Evolutionary conservation across 140 eudicot genomes (phyloP), one percentile per base, ranked within the genome.

Genomic region (Bidens hawaiensis): DNA sequence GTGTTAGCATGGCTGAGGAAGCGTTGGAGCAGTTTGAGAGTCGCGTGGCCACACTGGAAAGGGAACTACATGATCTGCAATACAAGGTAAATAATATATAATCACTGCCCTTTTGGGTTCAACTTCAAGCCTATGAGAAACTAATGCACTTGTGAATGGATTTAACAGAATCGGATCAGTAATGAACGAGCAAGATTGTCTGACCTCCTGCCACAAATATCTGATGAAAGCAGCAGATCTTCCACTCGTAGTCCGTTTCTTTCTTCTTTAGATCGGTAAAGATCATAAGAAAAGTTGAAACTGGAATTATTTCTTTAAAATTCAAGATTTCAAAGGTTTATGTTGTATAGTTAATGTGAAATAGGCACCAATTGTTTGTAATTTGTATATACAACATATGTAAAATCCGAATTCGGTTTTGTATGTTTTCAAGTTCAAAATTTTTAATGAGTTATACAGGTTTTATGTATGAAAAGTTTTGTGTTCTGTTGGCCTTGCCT

Each of bases 241-340:
- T 73, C 82, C n/a, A n/a, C n/a, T n/a, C n/a, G n/a, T n/a, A n/a
- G n/a, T 60, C 73, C 94, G 49, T 88, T 74, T 88, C 75, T 82
- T 67, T 76, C 88, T 21, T 66, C 68, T 24, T 67, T 87, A 13
- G 95, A 91, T 78, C 73, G 95, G 66, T 91, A 76, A 82, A 69
- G 47, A 33, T 51, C 34, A 0, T 26, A 18, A 18, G 45, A 59
- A n/a, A n/a, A n/a, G n/a, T n/a, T n/a, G n/a, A 59, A 11, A 45
- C 15, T 45, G 55, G 26, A n/a, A n/a, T n/a, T n/a, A n/a, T n/a
- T n/a, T n/a, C n/a, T n/a, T n/a, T n/a, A n/a, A n/a, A 38, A 53
- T 70, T 64, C 65, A 72, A 64, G 71, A 64, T 54, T 53, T 64
- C 60, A 70, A 70, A 15, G 13, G 46, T 60, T 62, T 51, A 62